These are phyloP conservation scores for Fusarium siculi DNA, from an alignment of 2,329 filamentous ascomycete species.

Conservation along the genomic window DNA sequence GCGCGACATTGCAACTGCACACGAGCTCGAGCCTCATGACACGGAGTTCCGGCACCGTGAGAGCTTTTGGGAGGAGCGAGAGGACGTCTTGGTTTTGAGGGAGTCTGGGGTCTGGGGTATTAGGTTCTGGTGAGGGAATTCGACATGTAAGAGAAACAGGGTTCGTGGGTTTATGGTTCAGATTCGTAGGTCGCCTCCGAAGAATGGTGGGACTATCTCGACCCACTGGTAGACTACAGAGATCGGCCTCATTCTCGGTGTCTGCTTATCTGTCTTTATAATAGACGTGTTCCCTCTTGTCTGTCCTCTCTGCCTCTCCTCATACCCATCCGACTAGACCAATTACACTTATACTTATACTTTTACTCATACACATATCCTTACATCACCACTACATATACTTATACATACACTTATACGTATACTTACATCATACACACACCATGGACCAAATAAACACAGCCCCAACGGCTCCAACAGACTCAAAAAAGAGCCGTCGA, in stretches of 20 bases:
- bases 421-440: not conserved
- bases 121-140: constrained; percentile 25
- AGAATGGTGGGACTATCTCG: constrained; percentile 13
- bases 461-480: constrained; percentile 10
- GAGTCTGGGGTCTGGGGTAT: constrained; percentile 33
- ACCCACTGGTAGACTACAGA: constrained; percentile 24
- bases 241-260: constrained; percentile 37
- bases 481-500: constrained; percentile 13
- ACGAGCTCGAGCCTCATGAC: constrained; percentile 28
- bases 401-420: not conserved
- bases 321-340: not conserved
- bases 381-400: not conserved
- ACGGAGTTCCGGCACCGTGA: constrained; percentile 33
- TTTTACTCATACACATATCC: not conserved
- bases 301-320: not conserved
- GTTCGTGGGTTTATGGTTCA: not conserved
- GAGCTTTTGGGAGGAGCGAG: not conserved
- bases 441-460: constrained; percentile 35
- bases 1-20: constrained; percentile 6
- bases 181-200: constrained; percentile 2
- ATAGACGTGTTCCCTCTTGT: constrained; percentile 1
- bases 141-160: constrained; percentile 26
- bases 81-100: not conserved
- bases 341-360: not conserved
- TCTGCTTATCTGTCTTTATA: constrained; percentile 16